phyloP scores from a whole-genome alignment of 441 rosid genomes.

The Viola pubescens region DNA sequence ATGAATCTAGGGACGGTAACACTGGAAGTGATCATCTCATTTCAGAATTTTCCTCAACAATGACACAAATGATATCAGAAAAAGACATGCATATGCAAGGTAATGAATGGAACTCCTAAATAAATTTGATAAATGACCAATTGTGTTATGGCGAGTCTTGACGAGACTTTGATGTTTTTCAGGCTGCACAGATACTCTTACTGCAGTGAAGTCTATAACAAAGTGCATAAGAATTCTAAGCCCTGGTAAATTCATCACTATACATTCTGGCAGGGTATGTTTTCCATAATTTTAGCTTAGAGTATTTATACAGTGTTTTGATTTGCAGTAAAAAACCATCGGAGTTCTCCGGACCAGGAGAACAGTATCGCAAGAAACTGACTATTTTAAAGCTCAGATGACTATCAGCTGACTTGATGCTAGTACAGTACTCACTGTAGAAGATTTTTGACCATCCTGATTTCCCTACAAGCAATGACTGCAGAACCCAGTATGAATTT shows the following conservation, averaged over 20 bases:
- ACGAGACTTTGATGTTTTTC: slow-evolving; percentile 14
- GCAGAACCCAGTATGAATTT: slow-evolving; percentile 2
- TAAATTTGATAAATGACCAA: neutral
- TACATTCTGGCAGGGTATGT: slow-evolving; percentile 6
- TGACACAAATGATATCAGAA: slow-evolving; percentile 39
- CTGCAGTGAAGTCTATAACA: slow-evolving; percentile 41
- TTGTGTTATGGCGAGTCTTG: neutral
- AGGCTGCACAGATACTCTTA: slow-evolving; percentile 33
- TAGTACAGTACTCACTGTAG: slow-evolving; percentile 22
- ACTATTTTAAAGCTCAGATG: slow-evolving; percentile 16
- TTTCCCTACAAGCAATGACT: too few relatives aligned
- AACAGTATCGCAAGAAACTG: slow-evolving; percentile 17
- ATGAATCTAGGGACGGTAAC: slow-evolving; percentile 40
- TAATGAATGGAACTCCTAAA: slow-evolving; percentile 14
- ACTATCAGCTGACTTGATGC: slow-evolving; percentile 24
- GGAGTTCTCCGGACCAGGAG: slow-evolving; percentile 22
- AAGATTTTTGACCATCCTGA: slow-evolving; percentile 12
- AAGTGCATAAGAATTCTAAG: slow-evolving; percentile 46
- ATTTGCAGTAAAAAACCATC: slow-evolving; percentile 38
- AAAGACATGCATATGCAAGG: slow-evolving; percentile 39
- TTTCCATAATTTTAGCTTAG: neutral
- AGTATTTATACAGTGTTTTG: neutral
- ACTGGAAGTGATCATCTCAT: slow-evolving; percentile 30
- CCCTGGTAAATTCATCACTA: slow-evolving; percentile 35
- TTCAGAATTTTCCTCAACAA: slow-evolving; percentile 47